Percentiles rank a stretch among this genome's conserved stretches.
These are phyloP conservation scores for Selenicereus undatus DNA, from an alignment of 148 eudicot genomes.

Conservation along the genomic window DNA sequence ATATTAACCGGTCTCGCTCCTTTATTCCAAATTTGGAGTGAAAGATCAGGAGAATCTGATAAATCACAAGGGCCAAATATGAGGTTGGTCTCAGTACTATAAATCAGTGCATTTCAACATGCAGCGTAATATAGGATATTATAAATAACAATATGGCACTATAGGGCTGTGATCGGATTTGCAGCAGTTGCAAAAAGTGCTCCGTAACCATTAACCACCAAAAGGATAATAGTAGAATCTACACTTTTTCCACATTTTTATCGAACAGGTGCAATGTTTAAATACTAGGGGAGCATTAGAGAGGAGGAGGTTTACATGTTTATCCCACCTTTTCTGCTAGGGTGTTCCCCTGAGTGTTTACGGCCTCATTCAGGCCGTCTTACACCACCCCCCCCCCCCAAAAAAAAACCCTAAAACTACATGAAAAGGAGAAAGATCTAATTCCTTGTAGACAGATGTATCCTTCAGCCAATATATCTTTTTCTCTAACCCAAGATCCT, in stretches of 20 bases:
- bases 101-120: background rate
- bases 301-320: background rate
- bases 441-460: too few species aligned
- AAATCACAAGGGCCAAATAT: constrained; percentile 17
- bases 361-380: too few species aligned
- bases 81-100: background rate
- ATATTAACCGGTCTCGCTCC: constrained; percentile 48
- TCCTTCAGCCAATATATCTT: too few species aligned
- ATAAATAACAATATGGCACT: background rate
- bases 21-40: constrained; percentile 72
- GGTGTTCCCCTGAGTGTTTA: background rate
- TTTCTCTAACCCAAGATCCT: too few species aligned
- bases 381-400: too few species aligned
- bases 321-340: background rate
- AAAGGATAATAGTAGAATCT: background rate
- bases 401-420: too few species aligned
- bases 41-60: constrained; percentile 80
- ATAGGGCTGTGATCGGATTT: background rate
- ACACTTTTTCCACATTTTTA: background rate
- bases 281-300: background rate
- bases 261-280: background rate
- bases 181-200: background rate
- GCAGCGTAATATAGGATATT: background rate
- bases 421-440: too few species aligned
- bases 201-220: background rate